Conservation (phyloP, 768 basidiomycete genomes). For the Trametes maxima region DNA sequence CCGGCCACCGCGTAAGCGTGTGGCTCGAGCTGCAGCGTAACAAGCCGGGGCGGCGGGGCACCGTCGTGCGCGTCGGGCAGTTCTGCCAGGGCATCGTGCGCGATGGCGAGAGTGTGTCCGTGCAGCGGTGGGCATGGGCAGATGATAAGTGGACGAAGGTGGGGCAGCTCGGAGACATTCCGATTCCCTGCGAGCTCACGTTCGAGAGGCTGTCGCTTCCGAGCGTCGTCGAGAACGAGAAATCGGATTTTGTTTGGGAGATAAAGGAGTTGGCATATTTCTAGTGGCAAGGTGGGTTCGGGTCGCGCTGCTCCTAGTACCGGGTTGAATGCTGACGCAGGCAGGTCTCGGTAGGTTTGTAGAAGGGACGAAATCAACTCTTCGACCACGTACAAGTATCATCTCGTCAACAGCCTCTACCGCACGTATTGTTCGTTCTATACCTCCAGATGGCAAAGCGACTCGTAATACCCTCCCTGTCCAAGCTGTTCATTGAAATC, state of each 20-base stretch:
- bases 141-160: constrained; percentile 1
- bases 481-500: too few species aligned
- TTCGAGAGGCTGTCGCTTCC: constrained; percentile 1
- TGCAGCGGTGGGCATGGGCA: constrained; percentile 16
- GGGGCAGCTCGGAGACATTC: neutral
- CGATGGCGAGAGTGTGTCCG: constrained; percentile 6
- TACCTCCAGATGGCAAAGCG: too few species aligned
- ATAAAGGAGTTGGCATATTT: neutral
- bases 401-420: too few species aligned
- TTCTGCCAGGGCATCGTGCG: constrained; percentile 15
- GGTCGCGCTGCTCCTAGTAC: neutral
- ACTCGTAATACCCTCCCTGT: too few species aligned
- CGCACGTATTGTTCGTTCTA: too few species aligned
- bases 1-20: neutral
- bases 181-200: constrained; percentile 9
- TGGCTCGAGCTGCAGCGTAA: neutral
- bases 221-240: neutral
- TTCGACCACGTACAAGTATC: neutral
- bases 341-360: too few species aligned
- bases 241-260: neutral
- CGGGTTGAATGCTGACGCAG: neutral
- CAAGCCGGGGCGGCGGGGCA: neutral
- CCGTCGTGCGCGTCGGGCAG: constrained; percentile 16
- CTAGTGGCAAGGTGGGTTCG: neutral
- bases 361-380: too few species aligned